Base-by-base conservation (phyloP, 2,329 filamentous ascomycete species). In the Myriangium duriaei region DNA sequence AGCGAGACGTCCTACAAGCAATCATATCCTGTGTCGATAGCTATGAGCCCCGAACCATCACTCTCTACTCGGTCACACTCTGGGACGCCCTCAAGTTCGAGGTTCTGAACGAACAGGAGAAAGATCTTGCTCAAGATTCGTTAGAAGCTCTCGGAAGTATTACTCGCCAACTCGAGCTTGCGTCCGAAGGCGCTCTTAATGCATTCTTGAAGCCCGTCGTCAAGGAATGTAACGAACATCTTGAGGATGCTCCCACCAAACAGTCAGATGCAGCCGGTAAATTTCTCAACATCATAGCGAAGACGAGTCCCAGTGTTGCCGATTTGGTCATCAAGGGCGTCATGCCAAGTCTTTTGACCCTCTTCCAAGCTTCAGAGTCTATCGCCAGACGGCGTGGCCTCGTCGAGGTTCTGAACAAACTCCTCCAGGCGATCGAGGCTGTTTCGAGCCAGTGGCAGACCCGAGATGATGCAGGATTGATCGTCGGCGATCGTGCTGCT, bases 11-110 rank as follows among this genome's bases (percentile, higher is more conserved):
- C 1, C 59, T 81, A 4, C 72, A 74, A 50, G 66, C 75, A n/a
- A 62, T 81, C 32, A 64, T 66, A 29, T 68, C 73, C 2, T 79
- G 74, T 42, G 65, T 76, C 14, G 51, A 55, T n/a, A 67, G 69
- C 11, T 81, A 79, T 44, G 71, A 71, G 13, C 62, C 69, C 5
- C 61, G 64, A 9, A 75, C 71, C 0, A 64, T 80, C 17, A 72
- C 74, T 5, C 66, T 70, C 9, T 77, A 77, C 49, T 76, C 75
- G 0, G 69, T 76, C 34, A 76, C 72, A 1, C 60, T 81, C 2
- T 81, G 76, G 76, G 75, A 80, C 47, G 68, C 74, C 6, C 53
- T 81, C 36, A 81, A 80, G 51, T 81, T 78, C 47, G 76, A 81
- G 49, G 70, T 81, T 9, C 60, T 81, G 11, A 78, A 76, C 45